phyloP scores from a whole-genome alignment of 108 stramenopile species.

The Pseudonitzschia pungens region DNA sequence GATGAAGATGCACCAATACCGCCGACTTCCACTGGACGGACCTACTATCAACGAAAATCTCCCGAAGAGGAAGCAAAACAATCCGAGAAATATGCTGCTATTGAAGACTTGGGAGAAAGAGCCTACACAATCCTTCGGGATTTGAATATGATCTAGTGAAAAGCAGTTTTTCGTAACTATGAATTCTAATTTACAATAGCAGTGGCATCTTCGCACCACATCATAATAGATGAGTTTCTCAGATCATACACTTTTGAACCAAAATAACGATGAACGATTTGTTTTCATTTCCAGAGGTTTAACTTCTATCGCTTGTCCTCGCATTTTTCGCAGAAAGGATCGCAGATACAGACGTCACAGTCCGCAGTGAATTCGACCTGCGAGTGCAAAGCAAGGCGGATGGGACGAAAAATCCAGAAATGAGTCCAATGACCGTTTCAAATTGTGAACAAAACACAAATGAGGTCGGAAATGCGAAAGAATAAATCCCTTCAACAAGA shows the following conservation, averaged over 20 bases:
- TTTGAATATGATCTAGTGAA: constrained; percentile 41
- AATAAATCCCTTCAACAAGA: no score
- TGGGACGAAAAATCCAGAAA: background rate
- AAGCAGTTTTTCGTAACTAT: background rate
- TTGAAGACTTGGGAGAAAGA: constrained; percentile 46
- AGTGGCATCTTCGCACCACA: background rate
- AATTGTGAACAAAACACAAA: no score
- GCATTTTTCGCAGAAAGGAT: constrained; percentile 24
- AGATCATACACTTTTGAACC: background rate
- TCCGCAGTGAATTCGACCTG: constrained; percentile 48
- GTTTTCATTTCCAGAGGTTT: background rate
- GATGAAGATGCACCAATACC: background rate
- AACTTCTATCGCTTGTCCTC: background rate
- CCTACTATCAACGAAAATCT: constrained; percentile 35
- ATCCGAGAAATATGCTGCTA: constrained; percentile 51
- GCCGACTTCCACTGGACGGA: background rate
- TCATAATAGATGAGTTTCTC: background rate
- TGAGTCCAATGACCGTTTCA: background rate
- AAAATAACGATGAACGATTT: background rate
- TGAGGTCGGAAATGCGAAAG: no score
- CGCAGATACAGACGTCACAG: constrained; percentile 45
- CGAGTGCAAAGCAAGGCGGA: background rate
- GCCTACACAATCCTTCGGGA: constrained; percentile 55
- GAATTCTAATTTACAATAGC: background rate
- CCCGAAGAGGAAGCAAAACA: constrained; percentile 43